phyloP scores from a whole-genome alignment of 768 basidiomycete genomes.

The Xerocomellus dryophilus region DNA sequence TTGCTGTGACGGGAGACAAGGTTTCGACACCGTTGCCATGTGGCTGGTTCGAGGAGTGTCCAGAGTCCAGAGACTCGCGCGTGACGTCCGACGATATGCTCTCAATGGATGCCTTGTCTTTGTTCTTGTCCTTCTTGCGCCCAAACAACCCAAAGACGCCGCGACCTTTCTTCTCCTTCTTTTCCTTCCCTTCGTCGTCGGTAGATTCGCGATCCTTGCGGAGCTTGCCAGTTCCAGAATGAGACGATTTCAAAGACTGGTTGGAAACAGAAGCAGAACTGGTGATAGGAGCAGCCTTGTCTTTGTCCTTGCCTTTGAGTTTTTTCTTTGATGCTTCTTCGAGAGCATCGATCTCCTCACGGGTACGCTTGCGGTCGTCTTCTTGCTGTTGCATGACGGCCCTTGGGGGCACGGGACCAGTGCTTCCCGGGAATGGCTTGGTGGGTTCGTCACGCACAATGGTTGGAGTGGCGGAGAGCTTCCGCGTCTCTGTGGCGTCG shows the following conservation, averaged over 20 bases:
- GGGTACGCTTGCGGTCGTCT: conserved; percentile 50
- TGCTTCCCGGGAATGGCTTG: conserved; percentile 11
- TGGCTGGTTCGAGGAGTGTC: conserved; percentile 46
- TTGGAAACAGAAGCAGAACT: conserved; percentile 28
- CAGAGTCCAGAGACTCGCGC: conserved; percentile 62
- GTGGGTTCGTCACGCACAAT: conserved; percentile 59
- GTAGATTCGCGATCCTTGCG: conserved; percentile 44
- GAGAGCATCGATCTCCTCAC: conserved; percentile 46
- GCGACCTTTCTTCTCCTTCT: conserved; percentile 63
- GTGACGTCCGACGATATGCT: conserved; percentile 51
- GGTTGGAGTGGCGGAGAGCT: conserved; percentile 73
- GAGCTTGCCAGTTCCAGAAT: conserved; percentile 32
- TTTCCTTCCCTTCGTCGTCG: conserved; percentile 51
- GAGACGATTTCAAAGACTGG: conserved; percentile 14
- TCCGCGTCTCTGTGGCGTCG: conserved; percentile 68
- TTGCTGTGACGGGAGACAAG: conserved; percentile 51
- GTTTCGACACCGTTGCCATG: conserved; percentile 24
- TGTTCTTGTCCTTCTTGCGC: conserved; percentile 72
- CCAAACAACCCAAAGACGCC: conserved; percentile 79
- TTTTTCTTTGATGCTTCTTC: conserved; percentile 51
- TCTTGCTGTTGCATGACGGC: conserved; percentile 45
- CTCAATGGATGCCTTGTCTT: conserved; percentile 52
- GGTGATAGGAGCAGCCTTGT: conserved; percentile 37
- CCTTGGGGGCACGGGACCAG: conserved; percentile 37
- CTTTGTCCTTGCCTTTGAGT: conserved; percentile 47